Percentiles rank a stretch among this genome's conserved stretches.
phyloP scores from a whole-genome alignment of 108 stramenopile genomes.

The Seminavis robusta region DNA sequence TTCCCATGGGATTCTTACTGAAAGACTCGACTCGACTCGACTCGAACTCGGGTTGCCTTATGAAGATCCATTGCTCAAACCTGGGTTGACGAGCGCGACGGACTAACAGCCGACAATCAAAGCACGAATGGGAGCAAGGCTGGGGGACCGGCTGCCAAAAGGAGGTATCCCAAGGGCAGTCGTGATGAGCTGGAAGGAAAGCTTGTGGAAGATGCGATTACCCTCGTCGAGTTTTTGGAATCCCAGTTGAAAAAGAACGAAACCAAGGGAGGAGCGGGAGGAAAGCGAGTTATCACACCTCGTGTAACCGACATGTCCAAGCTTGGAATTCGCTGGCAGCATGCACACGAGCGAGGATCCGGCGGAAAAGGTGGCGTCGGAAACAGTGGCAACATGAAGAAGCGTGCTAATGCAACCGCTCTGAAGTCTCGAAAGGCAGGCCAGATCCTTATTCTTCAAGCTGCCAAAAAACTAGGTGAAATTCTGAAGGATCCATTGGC shows the following conservation, averaged over 20 bases:
- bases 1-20: too few species aligned
- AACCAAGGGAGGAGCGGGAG: constrained; percentile 14
- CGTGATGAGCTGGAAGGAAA: constrained; percentile 76
- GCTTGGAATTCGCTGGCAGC: constrained; percentile 87
- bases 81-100: constrained; percentile 70
- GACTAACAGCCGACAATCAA: constrained; percentile 15
- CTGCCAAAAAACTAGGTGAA: constrained; percentile 69
- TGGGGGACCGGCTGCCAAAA: neutral
- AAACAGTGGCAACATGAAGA: constrained; percentile 36
- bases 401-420: constrained; percentile 12
- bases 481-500: constrained; percentile 59
- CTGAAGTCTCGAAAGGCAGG: constrained; percentile 59
- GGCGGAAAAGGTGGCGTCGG: constrained; percentile 86
- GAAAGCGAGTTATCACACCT: constrained; percentile 53
- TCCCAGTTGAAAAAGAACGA: constrained; percentile 40
- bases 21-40: too few species aligned
- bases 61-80: constrained; percentile 68
- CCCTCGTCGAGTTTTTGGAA: constrained; percentile 71
- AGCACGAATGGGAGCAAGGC: constrained; percentile 27
- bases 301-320: constrained; percentile 75
- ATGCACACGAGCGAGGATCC: constrained; percentile 80
- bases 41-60: too few species aligned
- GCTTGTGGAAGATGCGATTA: constrained; percentile 71
- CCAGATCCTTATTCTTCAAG: constrained; percentile 74
- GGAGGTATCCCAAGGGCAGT: constrained; percentile 57